Evolutionary conservation across 2,329 filamentous ascomycete genomes (phyloP).

Genomic region (Coleophoma eucalyptorum): DNA sequence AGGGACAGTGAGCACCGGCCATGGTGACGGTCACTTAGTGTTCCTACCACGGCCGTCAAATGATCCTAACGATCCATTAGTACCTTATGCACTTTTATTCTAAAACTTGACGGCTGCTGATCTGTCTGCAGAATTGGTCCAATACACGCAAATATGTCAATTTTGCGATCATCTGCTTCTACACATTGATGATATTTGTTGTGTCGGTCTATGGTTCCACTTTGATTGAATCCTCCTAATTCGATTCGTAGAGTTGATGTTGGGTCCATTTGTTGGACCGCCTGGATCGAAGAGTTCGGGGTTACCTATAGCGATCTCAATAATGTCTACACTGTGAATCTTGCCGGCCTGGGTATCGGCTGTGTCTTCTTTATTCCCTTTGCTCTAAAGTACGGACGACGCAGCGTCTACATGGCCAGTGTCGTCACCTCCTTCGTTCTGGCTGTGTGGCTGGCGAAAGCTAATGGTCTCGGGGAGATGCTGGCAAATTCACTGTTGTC

Average conservation of each 20-base stretch:
- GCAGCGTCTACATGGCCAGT: slow-evolving; percentile 41
- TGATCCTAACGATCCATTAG: slow-evolving; percentile 14
- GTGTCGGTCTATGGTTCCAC: slow-evolving; percentile 4
- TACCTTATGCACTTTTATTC: no score
- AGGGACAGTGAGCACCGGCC: no score
- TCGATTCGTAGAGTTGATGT: background rate
- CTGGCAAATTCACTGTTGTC: slow-evolving; percentile 37
- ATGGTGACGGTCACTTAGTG: background rate
- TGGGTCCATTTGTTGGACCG: background rate
- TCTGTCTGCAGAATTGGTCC: slow-evolving; percentile 40
- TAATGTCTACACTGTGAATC: slow-evolving; percentile 39
- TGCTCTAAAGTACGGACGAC: slow-evolving; percentile 39
- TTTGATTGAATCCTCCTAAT: background rate
- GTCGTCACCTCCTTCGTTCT: slow-evolving; percentile 30
- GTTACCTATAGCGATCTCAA: slow-evolving; percentile 32
- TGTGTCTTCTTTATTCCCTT: slow-evolving; percentile 40
- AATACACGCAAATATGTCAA: slow-evolving; percentile 35
- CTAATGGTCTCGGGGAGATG: slow-evolving; percentile 36
- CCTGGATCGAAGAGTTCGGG: slow-evolving; percentile 31
- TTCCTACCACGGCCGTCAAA: slow-evolving; percentile 10
- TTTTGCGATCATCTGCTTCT: slow-evolving; percentile 35
- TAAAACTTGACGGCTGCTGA: no score
- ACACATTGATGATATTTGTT: slow-evolving; percentile 36
- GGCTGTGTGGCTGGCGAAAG: slow-evolving; percentile 40
- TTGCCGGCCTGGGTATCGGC: slow-evolving; percentile 36